Base-by-base conservation (phyloP, 2,329 filamentous ascomycete genomes). In the Talaromyces marneffei region DNA sequence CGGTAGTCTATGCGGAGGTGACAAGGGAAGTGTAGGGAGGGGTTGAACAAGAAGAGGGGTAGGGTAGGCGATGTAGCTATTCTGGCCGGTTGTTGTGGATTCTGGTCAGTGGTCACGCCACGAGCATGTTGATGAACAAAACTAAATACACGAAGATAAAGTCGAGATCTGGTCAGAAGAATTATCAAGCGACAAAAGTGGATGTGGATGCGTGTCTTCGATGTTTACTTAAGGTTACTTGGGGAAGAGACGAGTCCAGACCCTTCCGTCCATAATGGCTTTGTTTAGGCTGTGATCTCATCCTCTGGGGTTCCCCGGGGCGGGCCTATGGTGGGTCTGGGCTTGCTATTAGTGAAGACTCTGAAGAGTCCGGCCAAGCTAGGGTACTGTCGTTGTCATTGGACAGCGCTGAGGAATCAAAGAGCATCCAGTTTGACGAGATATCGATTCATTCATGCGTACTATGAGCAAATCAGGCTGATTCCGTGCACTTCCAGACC, bases 51-150 rank as follows among this genome's bases (percentile, higher is more conserved):
- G 48, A 52, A 52, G 48, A 52, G 48, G 33, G 52, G 52, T 37
- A 55, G 33, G 52, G 52, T 37, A 55, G 52, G 52, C 20, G 20
- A 55, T 54, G 50, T 54, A 54, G 48, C n/a, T 53, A 35, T 53
- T 53, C 29, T 55, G 33, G 52, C 33, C 18, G 31, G 52, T 14
- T 20, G 48, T 33, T 29, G 25, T 46, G 42, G 25, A 29, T 29
- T 16, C 25, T 50, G 25, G 25, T 46, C 42, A 46, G 20, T 46
- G 42, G 42, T 52, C 48, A 52, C 29, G 48, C 29, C 20, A 29
- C 29, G 9, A 33, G 29, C 48, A 33, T 52, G 48, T 3, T 33
- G 29, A 33, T 29, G 7, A 18, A 46, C 10, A 18, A 50, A 44
- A 44, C n/a, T 12, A 20, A 44, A 25, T 27, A 7, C 42, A 46